A percentile compares a stretch with the other conserved stretches of the same genome.
Evolutionary conservation across 768 basidiomycete genomes (phyloP).

Genomic region (Filobasidium floriforme): DNA sequence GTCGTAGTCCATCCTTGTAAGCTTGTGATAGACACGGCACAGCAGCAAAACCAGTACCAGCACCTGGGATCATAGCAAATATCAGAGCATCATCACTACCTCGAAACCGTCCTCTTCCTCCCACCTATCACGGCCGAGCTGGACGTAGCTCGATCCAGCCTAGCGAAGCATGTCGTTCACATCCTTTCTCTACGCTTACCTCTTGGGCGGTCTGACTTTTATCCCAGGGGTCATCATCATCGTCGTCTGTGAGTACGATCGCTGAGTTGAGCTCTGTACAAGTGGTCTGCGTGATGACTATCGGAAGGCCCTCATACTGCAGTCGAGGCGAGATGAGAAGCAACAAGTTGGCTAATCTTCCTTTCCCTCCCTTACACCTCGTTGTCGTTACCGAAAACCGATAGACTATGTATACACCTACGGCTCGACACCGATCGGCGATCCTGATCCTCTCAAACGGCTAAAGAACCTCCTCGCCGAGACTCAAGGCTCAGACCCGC

Average conservation of each 20-base stretch:
- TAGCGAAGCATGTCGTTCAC: neutral
- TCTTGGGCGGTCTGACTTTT: slow-evolving; percentile 84
- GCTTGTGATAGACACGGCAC: too few relatives aligned
- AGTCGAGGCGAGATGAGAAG: too few relatives aligned
- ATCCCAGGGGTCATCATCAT: slow-evolving; percentile 64
- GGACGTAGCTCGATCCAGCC: too few relatives aligned
- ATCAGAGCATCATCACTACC: too few relatives aligned
- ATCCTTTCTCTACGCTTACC: slow-evolving; percentile 48
- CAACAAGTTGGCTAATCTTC: neutral
- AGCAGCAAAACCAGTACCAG: too few relatives aligned
- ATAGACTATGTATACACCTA: slow-evolving; percentile 50
- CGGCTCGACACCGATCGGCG: slow-evolving; percentile 73
- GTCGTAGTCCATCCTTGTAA: too few relatives aligned
- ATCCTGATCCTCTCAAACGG: slow-evolving; percentile 49
- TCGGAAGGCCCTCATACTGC: too few relatives aligned
- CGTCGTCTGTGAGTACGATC: slow-evolving; percentile 45
- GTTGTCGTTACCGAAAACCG: neutral
- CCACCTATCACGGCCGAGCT: too few relatives aligned
- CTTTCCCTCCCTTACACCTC: neutral
- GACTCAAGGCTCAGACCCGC: neutral
- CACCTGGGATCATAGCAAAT: too few relatives aligned
- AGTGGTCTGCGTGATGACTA: too few relatives aligned
- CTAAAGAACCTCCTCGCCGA: neutral
- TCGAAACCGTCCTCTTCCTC: too few relatives aligned
- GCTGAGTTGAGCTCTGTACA: neutral